Evolutionary conservation across 768 basidiomycete genomes (phyloP), one percentile per base, ranked within the genome.

Genomic region (Termitomyces sp.): DNA sequence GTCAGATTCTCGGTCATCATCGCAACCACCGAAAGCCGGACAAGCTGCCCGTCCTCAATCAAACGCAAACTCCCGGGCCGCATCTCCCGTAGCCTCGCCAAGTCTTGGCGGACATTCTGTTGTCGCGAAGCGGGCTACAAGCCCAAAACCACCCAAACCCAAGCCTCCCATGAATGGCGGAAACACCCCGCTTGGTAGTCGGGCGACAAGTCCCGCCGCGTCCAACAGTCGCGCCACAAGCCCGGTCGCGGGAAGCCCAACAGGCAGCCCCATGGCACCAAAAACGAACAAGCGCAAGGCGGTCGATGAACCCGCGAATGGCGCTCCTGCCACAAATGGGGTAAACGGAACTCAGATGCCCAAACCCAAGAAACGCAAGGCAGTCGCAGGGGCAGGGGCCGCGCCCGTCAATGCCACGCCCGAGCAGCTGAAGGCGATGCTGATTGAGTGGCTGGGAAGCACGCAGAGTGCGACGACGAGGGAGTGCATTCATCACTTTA

Each of bases 51-150:
- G 71, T 48, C 67, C 78, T 32, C 66, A 74, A 60, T 61, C 76
- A 9, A 59, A 57, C 5, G 62, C 73, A 13, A 76, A 72, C 53
- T 87, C 88, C 32, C 83, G 82, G 37, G 80, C 84, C 13, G 82
- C 78, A 26, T 89, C 89, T 3, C 87, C 87, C 9, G 74, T 74
- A 10, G 72, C 81, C 42, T 72, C 79, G 4, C 74, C 84, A 8
- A 76, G 78, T 30, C 77, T 87, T 62, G 86, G 88, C 37, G 91
- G 91, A 0, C 89, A 92, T 71, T 90, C 87, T 2, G 67, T 90
- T 24, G 83, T 95, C 16, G 92, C 92, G 2, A 89, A 88, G 72
- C 85, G 92, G 18, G 92, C 92, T 4, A 93, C 91, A 1, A 92
- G 90, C 60, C 92, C 91, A 4, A 91, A 89, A 65, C 76, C 72